Evolutionary conservation across 2,329 filamentous ascomycete species (phyloP).

Genomic region (Colletotrichum noveboracense): DNA sequence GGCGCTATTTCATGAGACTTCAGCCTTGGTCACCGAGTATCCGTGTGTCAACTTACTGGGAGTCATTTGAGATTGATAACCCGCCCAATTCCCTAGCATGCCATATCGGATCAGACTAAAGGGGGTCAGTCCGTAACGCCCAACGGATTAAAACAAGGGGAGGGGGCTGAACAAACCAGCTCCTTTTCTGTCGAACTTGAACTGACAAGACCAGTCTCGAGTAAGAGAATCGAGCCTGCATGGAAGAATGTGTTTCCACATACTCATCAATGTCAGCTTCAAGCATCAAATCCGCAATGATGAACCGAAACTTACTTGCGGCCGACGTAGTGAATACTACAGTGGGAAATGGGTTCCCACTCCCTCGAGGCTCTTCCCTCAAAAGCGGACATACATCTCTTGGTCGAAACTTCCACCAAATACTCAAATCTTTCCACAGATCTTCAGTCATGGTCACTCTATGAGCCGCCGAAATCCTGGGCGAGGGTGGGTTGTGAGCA

Average conservation of each 20-base stretch:
- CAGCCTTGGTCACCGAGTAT: background rate
- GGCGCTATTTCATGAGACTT: background rate
- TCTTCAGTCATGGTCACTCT: background rate
- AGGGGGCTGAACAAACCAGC: background rate
- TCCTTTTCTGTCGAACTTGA: background rate
- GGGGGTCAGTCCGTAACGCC: background rate
- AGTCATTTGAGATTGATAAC: slow-evolving; percentile 11
- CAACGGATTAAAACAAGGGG: background rate
- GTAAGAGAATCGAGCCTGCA: slow-evolving; percentile 10
- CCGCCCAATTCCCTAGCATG: slow-evolving; percentile 15
- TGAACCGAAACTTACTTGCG: background rate
- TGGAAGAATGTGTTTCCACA: slow-evolving; percentile 21
- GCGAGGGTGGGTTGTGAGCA: background rate
- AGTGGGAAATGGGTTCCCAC: background rate
- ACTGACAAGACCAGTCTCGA: background rate
- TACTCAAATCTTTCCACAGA: background rate
- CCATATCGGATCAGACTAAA: slow-evolving; percentile 1
- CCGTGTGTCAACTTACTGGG: background rate
- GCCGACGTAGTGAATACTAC: background rate
- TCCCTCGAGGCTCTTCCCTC: background rate
- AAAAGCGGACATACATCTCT: background rate
- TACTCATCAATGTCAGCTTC: background rate
- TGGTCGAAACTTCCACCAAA: background rate
- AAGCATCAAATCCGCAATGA: background rate
- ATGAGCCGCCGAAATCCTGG: background rate